Percentiles rank a stretch among this genome's conserved stretches.
These are phyloP conservation scores for Clavispora fructus DNA, from an alignment of 805 yeast genomes.

Conservation along the genomic window DNA sequence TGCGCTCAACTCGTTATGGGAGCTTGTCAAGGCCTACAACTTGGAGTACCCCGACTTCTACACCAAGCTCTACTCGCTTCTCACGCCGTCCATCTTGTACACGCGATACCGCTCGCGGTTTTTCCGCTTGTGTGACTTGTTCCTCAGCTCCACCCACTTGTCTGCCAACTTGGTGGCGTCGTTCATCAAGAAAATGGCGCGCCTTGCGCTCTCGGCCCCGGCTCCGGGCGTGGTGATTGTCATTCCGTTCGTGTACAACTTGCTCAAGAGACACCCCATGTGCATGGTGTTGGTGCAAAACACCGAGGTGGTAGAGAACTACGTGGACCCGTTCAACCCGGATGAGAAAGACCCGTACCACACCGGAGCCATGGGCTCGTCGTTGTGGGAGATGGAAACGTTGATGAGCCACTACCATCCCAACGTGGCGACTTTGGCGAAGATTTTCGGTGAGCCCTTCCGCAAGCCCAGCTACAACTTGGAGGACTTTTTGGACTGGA, in stretches of 20 bases:
- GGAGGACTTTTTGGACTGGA: conserved; percentile 94
- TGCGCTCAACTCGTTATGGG: conserved; percentile 83
- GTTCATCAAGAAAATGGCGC: conserved; percentile 75
- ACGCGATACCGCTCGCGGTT: conserved; percentile 81
- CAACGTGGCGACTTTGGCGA: conserved; percentile 87
- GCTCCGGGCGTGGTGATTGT: conserved; percentile 85
- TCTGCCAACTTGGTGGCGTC: conserved; percentile 83
- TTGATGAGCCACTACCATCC: conserved; percentile 87
- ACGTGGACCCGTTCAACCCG: conserved; percentile 62
- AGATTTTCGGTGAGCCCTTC: conserved; percentile 84
- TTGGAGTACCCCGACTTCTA: conserved; percentile 91
- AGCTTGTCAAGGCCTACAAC: conserved; percentile 73
- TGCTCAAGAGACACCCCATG: conserved; percentile 85
- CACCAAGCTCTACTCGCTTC: conserved; percentile 70
- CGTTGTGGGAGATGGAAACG: conserved; percentile 88
- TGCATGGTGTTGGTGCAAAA: conserved; percentile 86
- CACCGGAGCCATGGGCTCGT: conserved; percentile 76
- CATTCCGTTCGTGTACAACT: conserved; percentile 87
- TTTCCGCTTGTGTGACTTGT: conserved; percentile 78
- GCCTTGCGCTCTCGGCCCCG: conserved; percentile 70
- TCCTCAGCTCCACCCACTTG: conserved; percentile 80
- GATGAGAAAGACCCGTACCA: conserved; percentile 67
- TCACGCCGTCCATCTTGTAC: conserved; percentile 71
- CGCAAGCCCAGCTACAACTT: conserved; percentile 79
- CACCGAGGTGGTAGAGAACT: conserved; percentile 22